Conservation (phyloP, 257 asterid species). For the Salvia hispanica region DNA sequence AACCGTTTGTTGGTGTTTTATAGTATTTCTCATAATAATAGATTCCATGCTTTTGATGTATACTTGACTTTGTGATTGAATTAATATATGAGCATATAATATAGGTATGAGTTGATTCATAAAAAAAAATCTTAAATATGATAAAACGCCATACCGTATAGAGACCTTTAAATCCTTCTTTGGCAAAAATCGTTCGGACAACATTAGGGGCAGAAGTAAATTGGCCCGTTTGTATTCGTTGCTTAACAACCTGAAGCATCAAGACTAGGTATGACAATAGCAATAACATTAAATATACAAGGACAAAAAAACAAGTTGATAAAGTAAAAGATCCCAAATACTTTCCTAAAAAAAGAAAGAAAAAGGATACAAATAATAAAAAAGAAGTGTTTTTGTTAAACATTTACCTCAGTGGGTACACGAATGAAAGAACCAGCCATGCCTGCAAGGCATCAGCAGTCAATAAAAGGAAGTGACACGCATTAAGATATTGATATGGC, state of each 20-base stretch:
- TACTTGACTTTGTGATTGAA: no score
- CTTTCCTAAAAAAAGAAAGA: not conserved
- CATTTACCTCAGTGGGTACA: constrained; percentile 89
- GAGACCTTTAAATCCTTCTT: constrained; percentile 89
- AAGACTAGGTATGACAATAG: constrained; percentile 36
- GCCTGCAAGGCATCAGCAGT: constrained; percentile 98
- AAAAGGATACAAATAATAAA: constrained; percentile 3
- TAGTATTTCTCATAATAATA: no score
- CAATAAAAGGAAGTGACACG: constrained; percentile 32
- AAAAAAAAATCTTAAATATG: no score
- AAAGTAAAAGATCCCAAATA: constrained; percentile 14
- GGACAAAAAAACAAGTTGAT: constrained; percentile 25
- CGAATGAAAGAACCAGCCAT: constrained; percentile 93
- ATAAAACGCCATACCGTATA: constrained; percentile 67
- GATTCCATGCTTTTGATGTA: no score
- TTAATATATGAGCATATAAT: no score
- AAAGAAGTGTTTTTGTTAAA: not conserved
- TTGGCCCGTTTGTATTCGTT: constrained; percentile 93
- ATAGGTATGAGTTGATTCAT: not conserved
- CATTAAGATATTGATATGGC: constrained; percentile 1
- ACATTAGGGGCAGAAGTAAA: constrained; percentile 92
- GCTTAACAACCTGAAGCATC: constrained; percentile 85
- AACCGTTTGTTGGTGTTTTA: no score
- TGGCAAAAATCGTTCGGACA: constrained; percentile 73
- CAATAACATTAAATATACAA: constrained; percentile 25